Percentiles rank a stretch among this genome's conserved stretches.
phyloP scores from a whole-genome alignment of 371 early-diverging fungal genomes.

The Mucor velutinosus region DNA sequence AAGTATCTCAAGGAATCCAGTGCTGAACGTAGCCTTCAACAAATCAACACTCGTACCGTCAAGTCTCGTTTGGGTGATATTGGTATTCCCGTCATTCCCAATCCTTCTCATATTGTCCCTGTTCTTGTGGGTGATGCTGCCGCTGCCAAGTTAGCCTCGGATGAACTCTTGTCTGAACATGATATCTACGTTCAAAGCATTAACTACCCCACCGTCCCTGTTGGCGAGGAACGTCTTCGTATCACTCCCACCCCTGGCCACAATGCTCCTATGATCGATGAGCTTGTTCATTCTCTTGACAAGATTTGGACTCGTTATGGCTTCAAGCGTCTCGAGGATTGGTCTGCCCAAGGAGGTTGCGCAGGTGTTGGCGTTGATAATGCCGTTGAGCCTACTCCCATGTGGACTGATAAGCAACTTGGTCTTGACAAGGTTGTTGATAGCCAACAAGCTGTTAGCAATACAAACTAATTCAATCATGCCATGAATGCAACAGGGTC shows the following conservation, averaged over 20 bases:
- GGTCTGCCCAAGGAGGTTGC: constrained; percentile 84
- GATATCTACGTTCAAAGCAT: constrained; percentile 97
- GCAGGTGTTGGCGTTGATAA: constrained; percentile 81
- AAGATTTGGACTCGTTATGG: constrained; percentile 87
- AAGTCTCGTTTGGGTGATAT: constrained; percentile 81
- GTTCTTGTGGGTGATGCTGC: constrained; percentile 97
- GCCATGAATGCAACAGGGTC: neutral
- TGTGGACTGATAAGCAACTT: constrained; percentile 70
- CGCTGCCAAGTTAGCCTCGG: constrained; percentile 88
- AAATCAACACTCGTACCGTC: constrained; percentile 84
- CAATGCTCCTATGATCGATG: constrained; percentile 75
- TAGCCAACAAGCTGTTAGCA: constrained; percentile 19
- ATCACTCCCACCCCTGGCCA: constrained; percentile 98
- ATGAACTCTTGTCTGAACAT: constrained; percentile 86
- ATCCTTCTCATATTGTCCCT: constrained; percentile 98
- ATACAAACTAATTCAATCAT: neutral
- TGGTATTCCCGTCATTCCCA: constrained; percentile 96
- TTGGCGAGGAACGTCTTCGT: constrained; percentile 95
- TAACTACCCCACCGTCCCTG: constrained; percentile 97
- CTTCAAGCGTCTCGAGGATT: constrained; percentile 85
- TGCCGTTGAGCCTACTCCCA: constrained; percentile 49
- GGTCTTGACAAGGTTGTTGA: constrained; percentile 33
- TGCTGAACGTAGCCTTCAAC: constrained; percentile 89
- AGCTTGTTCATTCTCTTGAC: constrained; percentile 81
- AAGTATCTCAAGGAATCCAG: constrained; percentile 85